phyloP scores from a whole-genome alignment of 2,329 filamentous ascomycete species.

The Pleomassaria siparia region DNA sequence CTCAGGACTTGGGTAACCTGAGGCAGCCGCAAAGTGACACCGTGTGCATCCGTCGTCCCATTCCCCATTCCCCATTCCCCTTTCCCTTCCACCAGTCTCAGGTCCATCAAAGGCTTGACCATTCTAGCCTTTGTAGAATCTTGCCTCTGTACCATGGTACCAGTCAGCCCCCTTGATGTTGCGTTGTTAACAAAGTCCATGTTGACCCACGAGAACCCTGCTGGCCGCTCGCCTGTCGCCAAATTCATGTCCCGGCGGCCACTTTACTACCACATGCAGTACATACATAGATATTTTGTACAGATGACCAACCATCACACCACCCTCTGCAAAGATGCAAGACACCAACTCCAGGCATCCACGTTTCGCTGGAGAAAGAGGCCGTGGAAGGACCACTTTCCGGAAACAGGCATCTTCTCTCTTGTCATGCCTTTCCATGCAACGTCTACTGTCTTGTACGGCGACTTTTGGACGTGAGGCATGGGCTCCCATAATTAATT shows the following conservation, averaged over 20 bases:
- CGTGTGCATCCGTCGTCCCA: constrained; percentile 11
- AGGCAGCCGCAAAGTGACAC: constrained; percentile 4
- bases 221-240: constrained; percentile 13
- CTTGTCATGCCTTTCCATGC: constrained; percentile 16
- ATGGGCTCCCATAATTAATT: constrained; percentile 10
- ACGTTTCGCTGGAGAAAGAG: constrained; percentile 16
- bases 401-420: constrained; percentile 21
- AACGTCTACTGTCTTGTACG: constrained; percentile 8
- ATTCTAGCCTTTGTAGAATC: constrained; percentile 26
- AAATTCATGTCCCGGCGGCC: constrained; percentile 6
- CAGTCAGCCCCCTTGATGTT: constrained; percentile 25
- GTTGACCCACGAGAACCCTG: constrained; percentile 5
- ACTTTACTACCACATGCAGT: constrained; percentile 7
- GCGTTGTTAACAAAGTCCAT: constrained; percentile 14
- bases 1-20: not conserved
- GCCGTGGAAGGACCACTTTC: constrained; percentile 20
- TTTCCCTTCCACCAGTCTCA: constrained; percentile 14
- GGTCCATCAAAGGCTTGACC: constrained; percentile 7
- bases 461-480: not conserved
- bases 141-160: constrained; percentile 13
- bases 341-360: constrained; percentile 17
- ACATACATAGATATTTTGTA: too few species aligned
- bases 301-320: constrained; percentile 19
- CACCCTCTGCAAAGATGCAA: constrained; percentile 13
- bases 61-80: constrained; percentile 11